Evolutionary conservation across 345 rosid genomes (phyloP), one percentile per base, ranked within the genome.

Genomic region (Rubroshorea leprosula): DNA sequence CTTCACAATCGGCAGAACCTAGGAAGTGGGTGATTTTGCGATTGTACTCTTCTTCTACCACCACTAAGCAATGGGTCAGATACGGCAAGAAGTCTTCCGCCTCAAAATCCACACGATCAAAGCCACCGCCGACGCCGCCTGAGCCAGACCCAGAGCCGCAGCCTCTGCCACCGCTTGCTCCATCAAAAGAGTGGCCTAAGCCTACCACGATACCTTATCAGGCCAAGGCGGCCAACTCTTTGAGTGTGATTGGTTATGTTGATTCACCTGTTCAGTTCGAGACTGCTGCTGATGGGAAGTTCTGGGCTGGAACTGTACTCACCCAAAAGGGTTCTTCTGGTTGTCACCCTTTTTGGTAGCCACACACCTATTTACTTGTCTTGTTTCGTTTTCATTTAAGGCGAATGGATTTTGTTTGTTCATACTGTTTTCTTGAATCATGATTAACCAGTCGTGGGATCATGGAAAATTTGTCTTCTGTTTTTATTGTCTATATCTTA

Each of bases 151-250:
- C 35, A 29, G 35, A 29, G 9, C 4, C 35, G 4, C 35, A 29
- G 35, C 35, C 9, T 4, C 47, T 6, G 47, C 49, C 54, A 11
- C 23, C 43, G 57, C 43, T n/a, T n/a, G n/a, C 20, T 0, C 23
- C 43, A 13, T 14, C 45, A 38, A 17, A 46, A 5, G 72, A 63
- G n/a, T 65, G 65, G 70, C 77, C 77, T 27, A 77, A 64, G 67
- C 91, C 91, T 19, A 65, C 35, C 38, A 73, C 66, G 72, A 73
- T 84, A 38, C 85, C 87, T 17, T 84, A 73, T 61, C 91, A 84
- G 69, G 60, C 80, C 18, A 80, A 80, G 75, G 83, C 74, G 55
- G 72, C 82, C 5, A 84, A 84, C 44, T 78, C 79, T 3, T 55
- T 80, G 8, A 68, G 68, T 58, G 62, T 84, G 54, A 78, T 76